Evolutionary conservation across 2,329 filamentous ascomycete genomes (phyloP), one percentile per base, ranked within the genome.

Genomic region (Hymenoscyphus repandus): DNA sequence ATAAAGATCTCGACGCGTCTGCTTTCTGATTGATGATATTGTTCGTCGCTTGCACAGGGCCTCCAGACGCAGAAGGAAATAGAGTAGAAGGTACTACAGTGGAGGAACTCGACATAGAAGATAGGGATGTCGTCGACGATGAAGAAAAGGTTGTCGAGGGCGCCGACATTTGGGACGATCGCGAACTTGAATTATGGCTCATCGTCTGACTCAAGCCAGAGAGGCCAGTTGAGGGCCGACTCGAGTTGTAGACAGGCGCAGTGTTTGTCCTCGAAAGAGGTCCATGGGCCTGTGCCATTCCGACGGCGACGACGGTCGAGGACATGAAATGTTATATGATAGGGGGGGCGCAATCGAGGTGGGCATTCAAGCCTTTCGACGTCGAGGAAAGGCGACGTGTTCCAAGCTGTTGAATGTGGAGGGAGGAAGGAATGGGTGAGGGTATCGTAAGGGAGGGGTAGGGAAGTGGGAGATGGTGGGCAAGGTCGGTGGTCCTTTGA

Each of bases 1-100:
- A 99, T 20, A 99, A 81, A 10, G 91, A 96, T 53, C 86, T 80
- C 50, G 88, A 89, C 58, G 93, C 91, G 68, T 96, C 91, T 67
- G 91, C 93, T 68, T 89, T 88, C 70, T 92, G 88, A 72, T 99
- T 99, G 76, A 99, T 96, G 68, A 99, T 95, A 70, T 96, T 96
- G 68, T 88, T 80, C 53, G 87, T 90, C 54, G 90, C 87, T 63
- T 89, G 74, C 55, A 91, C 80, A 53, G 80, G 80, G 41, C 82
- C 82, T 53, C 75, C 80, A 42, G 76, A 72, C 50, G 67, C 17
- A 70, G 69, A 13, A 18, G n/a, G 13, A 22, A 13, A 11, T 17
- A 5, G 12, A 15, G 20, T 49, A 9, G 70, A 69, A 42, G 67
- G 51, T 45, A 66, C 61, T 46, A 68, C 52, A n/a, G 67, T 68